phyloP scores from a whole-genome alignment of 805 yeast species.

The Starmerella stigmatis region DNA sequence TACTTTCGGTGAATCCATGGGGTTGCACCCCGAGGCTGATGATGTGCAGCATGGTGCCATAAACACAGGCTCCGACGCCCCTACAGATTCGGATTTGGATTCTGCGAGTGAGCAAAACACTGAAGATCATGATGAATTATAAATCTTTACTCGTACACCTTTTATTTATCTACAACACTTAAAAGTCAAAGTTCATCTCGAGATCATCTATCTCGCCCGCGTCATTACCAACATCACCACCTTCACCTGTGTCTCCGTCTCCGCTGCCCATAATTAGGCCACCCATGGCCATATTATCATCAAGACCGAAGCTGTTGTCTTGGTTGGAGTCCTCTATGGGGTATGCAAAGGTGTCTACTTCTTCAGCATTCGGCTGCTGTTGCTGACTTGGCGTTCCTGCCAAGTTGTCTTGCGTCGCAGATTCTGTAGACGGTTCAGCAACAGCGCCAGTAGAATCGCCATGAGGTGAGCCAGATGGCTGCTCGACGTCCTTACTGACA shows the following conservation, averaged over 20 bases:
- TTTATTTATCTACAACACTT: background rate
- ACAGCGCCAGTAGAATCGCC: no score
- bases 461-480: background rate
- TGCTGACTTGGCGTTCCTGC: background rate
- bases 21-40: no score
- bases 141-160: background rate
- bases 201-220: constrained; percentile 9
- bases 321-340: constrained; percentile 7
- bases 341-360: constrained; percentile 8
- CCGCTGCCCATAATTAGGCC: constrained; percentile 19
- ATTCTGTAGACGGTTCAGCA: no score
- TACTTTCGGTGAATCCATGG: no score
- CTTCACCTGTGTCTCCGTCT: constrained; percentile 9
- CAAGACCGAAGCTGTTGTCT: constrained; percentile 13
- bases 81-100: background rate
- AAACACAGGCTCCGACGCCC: background rate
- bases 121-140: background rate
- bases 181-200: constrained; percentile 8
- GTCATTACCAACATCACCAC: background rate
- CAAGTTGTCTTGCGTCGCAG: no score
- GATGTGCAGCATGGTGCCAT: no score
- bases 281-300: constrained; percentile 16
- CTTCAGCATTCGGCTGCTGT: background rate
- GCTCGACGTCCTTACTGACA: background rate
- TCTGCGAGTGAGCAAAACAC: no score